Evolutionary conservation across 305 asterid species (phyloP).

Genomic region (Nicotiana rustica): DNA sequence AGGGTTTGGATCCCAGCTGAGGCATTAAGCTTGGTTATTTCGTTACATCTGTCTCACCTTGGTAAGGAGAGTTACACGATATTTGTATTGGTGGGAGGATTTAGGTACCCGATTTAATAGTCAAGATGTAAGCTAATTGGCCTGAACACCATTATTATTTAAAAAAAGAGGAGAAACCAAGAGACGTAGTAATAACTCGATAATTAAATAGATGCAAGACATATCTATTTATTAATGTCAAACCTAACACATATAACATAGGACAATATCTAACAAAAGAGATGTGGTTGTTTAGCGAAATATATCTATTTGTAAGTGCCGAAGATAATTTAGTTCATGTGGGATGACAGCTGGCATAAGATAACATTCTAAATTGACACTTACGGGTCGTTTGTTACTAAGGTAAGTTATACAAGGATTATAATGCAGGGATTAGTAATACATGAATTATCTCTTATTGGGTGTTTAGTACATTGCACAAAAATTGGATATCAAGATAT

Average conservation of each 20-base stretch:
- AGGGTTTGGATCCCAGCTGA: constrained; percentile 1
- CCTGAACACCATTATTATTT: constrained; percentile 14
- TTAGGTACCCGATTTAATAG: background rate
- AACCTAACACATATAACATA: background rate
- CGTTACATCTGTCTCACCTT: constrained; percentile 5
- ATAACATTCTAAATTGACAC: constrained; percentile 2
- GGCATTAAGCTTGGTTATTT: constrained; percentile 3
- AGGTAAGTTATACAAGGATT: constrained; percentile 18
- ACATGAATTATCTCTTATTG: too few species aligned
- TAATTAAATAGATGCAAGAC: background rate
- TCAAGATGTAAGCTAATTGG: constrained; percentile 1
- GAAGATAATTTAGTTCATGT: background rate
- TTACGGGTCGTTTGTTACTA: background rate
- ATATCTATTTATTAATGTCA: background rate
- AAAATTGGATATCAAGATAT: too few species aligned
- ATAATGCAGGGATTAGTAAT: background rate
- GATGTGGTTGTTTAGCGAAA: background rate
- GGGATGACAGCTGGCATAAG: background rate
- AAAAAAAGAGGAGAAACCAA: background rate
- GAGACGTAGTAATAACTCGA: background rate
- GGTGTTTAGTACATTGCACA: too few species aligned
- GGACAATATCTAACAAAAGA: background rate
- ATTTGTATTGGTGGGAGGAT: background rate
- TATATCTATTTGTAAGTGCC: background rate
- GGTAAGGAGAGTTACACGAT: background rate